Conservation (phyloP, 1,284 basidiomycete species). For the Rhodotorula sp. region DNA sequence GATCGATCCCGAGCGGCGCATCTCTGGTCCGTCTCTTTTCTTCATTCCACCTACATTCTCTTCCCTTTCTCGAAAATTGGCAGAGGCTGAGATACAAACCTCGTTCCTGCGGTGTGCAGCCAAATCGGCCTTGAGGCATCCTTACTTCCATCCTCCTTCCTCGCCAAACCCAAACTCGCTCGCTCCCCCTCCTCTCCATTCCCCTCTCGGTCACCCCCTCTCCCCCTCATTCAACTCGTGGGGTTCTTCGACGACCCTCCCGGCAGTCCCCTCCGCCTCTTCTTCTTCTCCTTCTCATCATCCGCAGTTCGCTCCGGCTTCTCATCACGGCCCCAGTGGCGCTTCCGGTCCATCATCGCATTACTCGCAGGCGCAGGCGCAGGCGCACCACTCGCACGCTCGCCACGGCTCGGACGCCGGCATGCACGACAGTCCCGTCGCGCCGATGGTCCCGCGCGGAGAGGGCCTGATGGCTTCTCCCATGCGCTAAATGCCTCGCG, state of each 20-base stretch:
- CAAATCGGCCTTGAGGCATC: constrained; percentile 78
- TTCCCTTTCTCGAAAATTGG: no score
- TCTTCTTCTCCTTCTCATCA: background rate
- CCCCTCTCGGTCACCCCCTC: constrained; percentile 8
- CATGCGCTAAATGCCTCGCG: constrained; percentile 6
- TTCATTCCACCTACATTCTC: background rate
- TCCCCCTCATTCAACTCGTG: background rate
- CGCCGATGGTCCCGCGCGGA: background rate
- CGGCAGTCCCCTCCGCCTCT: background rate
- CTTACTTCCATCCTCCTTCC: constrained; percentile 61
- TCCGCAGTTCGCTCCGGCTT: background rate
- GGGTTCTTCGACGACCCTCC: constrained; percentile 15
- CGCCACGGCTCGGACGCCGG: background rate
- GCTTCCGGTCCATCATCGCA: no score
- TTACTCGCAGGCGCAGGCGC: constrained; percentile 1
- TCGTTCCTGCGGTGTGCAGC: constrained; percentile 51
- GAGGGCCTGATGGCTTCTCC: constrained; percentile 30
- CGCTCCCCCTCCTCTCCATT: background rate
- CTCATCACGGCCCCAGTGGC: background rate
- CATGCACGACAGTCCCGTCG: background rate
- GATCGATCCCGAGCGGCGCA: constrained; percentile 90
- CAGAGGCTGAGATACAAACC: background rate
- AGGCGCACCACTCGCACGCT: constrained; percentile 3
- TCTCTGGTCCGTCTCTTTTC: constrained; percentile 57
- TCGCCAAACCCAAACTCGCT: constrained; percentile 1